Base-by-base conservation (phyloP, 345 rosid genomes). In the Moricandia arvensis region DNA sequence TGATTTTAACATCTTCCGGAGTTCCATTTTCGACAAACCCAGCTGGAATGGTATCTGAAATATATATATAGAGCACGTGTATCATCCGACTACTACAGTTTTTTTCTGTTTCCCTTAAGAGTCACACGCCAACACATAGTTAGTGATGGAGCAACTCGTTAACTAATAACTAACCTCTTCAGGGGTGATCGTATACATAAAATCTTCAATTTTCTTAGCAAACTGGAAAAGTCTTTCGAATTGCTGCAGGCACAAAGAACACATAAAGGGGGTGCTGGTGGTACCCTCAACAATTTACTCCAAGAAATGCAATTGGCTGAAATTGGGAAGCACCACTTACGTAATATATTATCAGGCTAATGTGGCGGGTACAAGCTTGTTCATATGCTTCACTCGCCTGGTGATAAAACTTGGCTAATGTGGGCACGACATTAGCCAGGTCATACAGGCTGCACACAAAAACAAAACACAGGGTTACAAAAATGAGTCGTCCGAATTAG, bases 331-430 rank as follows among this genome's bases (percentile, higher is more conserved):
- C 24, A 68, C 57, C 74, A 68, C 97, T 95, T 84, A 93, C 99
- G 70, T 82, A 88, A 85, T 86, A 91, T 71, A 96, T 93, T 71
- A 95, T 95, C 93, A 89, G 83, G 87, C 96, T 90, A 83, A 95
- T 95, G 84, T 88, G 95, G 53, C 93, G 94, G 6, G 96, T 89
- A 78, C 99, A 96, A 66, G 99, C 98, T 85, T 90, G 96, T 80
- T 93, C 99, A 82, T 95, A 93, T 76, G 94, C 88, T 86, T 95
- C 99, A 78, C 97, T 93, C 51, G 99, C 99, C 86, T 91, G 99
- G 83, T 96, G 98, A 83, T 96, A 96, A 74, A 93, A 96, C 84
- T 96, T 96, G 81, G 98, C 99, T 80, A 96, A 86, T 13, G 90
- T 93, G 24, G 98, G 94, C 65, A 96, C 97, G 38, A 93, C 91